Conservation (phyloP, 129 eudicot species). For the Erigeron canadensis region DNA sequence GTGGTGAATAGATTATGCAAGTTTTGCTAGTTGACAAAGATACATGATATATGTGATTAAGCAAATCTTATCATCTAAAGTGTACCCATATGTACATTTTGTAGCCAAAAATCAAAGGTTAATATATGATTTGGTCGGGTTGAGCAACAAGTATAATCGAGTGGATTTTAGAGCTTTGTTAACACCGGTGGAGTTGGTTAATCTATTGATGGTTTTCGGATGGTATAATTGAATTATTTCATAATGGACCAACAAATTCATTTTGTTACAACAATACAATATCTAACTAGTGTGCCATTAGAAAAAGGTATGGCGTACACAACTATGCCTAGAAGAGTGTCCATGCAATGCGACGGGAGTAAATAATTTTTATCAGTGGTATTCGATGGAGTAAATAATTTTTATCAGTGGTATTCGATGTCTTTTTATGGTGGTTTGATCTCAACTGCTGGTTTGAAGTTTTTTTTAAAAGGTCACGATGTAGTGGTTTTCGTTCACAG, state of each 20-base stretch:
- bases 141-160: neutral
- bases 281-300: no score
- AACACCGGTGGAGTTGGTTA: neutral
- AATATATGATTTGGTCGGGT: neutral
- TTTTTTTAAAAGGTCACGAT: no score
- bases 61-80: conserved; percentile 29
- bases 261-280: no score
- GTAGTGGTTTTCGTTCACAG: no score
- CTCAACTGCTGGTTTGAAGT: no score
- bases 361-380: no score
- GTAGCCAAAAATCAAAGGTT: neutral
- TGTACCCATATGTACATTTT: neutral
- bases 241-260: neutral
- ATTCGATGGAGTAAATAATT: no score
- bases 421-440: no score
- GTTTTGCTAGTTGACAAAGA: conserved; percentile 35
- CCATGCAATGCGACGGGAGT: no score
- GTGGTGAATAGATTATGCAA: conserved; percentile 33
- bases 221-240: neutral
- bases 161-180: neutral
- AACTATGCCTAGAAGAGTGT: no score
- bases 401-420: no score
- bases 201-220: neutral
- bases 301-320: no score
- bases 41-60: conserved; percentile 8